phyloP scores from a whole-genome alignment of 1,139 yeast genomes.

The Scheffersomyces stambukii region DNA sequence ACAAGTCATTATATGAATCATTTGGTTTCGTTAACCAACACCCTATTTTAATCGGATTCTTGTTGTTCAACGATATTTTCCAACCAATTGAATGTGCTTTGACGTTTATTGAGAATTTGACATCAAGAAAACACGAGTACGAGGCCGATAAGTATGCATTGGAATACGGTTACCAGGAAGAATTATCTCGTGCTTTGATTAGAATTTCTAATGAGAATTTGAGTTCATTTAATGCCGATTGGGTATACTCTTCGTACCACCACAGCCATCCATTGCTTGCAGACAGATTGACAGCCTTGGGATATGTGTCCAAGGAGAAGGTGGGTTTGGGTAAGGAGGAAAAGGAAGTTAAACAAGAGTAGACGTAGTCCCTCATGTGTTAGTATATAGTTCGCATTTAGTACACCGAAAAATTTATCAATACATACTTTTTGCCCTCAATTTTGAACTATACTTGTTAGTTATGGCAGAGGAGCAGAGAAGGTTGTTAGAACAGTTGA shows the following conservation, averaged over 20 bases:
- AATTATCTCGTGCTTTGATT: constrained; percentile 69
- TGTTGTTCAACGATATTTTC: constrained; percentile 68
- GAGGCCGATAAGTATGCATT: constrained; percentile 90
- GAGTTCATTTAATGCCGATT: constrained; percentile 80
- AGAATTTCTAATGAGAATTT: constrained; percentile 76
- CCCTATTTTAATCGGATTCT: constrained; percentile 79
- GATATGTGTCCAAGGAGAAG: constrained; percentile 44
- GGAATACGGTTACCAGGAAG: constrained; percentile 63
- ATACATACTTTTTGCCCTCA: too few species aligned
- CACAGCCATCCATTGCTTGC: constrained; percentile 88
- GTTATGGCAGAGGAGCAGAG: constrained; percentile 73
- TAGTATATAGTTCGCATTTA: not conserved
- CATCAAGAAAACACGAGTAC: constrained; percentile 83
- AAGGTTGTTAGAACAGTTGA: constrained; percentile 70
- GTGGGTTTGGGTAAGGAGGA: constrained; percentile 36
- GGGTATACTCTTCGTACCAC: constrained; percentile 84
- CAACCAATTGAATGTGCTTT: constrained; percentile 71
- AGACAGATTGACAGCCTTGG: constrained; percentile 78
- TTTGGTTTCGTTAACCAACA: constrained; percentile 66
- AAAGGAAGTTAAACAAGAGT: constrained; percentile 61
- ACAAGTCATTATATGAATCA: constrained; percentile 68
- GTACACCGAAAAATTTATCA: not conserved
- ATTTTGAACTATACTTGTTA: too few species aligned
- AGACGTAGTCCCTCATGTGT: too few species aligned
- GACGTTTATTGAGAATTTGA: constrained; percentile 61